Evolutionary conservation across 2,329 filamentous ascomycete species (phyloP).

Genomic region (Hypoxylon sp.): DNA sequence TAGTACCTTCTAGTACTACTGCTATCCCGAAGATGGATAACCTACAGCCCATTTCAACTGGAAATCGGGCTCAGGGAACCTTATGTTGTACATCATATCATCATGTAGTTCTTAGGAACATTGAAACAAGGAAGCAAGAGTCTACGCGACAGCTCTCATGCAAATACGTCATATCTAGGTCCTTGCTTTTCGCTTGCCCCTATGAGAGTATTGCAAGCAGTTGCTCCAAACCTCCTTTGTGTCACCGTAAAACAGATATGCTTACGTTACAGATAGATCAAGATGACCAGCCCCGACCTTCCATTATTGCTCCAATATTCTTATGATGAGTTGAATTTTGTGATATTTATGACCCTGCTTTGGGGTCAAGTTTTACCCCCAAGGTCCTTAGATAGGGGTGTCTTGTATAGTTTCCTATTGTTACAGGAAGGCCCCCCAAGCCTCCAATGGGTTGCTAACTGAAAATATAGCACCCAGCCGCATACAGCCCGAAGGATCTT

Average conservation of each 20-base stretch:
- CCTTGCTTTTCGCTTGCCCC: too few species aligned
- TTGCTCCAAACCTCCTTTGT: too few species aligned
- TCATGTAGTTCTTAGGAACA: too few species aligned
- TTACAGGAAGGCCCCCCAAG: constrained; percentile 33
- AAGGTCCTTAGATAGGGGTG: background rate
- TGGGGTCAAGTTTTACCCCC: constrained; percentile 2
- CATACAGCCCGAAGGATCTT: background rate
- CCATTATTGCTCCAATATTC: background rate
- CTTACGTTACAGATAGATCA: too few species aligned
- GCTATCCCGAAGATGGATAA: background rate
- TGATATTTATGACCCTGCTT: constrained; percentile 13
- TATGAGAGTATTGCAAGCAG: too few species aligned
- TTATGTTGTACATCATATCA: too few species aligned
- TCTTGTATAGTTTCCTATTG: constrained; percentile 26
- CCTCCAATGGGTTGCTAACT: constrained; percentile 6
- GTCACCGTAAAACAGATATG: too few species aligned
- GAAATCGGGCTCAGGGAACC: too few species aligned
- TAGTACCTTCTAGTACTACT: background rate
- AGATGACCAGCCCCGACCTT: too few species aligned
- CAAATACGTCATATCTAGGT: too few species aligned
- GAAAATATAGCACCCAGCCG: constrained; percentile 5
- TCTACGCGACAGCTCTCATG: too few species aligned
- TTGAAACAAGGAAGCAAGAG: too few species aligned
- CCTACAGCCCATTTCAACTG: background rate
- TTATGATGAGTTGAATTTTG: constrained; percentile 30